Conservation (phyloP, 441 rosid species). For the Rhodomyrtus psidioides region DNA sequence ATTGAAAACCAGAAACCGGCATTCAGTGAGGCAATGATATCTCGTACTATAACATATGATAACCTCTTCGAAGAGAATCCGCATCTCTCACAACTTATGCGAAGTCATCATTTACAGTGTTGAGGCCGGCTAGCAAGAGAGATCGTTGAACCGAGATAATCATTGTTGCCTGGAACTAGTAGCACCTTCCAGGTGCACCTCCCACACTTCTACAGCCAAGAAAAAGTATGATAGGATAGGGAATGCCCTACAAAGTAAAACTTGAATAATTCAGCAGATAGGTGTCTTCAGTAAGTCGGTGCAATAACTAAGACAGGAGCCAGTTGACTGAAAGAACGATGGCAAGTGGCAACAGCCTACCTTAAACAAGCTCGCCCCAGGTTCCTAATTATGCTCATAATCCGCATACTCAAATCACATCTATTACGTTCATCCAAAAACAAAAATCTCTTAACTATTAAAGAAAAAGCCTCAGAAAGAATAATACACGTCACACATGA, state of each 20-base stretch:
- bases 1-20: background rate
- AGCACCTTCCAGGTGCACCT: background rate
- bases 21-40: background rate
- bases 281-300: background rate
- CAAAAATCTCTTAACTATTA: background rate
- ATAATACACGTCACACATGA: background rate
- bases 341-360: background rate
- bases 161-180: background rate
- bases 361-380: background rate
- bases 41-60: background rate
- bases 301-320: background rate
- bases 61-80: background rate
- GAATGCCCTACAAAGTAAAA: background rate
- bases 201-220: background rate
- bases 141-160: background rate
- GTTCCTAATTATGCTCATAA: background rate
- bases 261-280: background rate
- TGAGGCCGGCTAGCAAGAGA: background rate
- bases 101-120: background rate
- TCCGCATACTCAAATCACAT: background rate
- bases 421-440: background rate
- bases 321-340: background rate
- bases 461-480: background rate
- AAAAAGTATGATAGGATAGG: background rate
- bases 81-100: background rate